Conservation (phyloP, 805 yeast species). For the Henningerozyma blattae region DNA sequence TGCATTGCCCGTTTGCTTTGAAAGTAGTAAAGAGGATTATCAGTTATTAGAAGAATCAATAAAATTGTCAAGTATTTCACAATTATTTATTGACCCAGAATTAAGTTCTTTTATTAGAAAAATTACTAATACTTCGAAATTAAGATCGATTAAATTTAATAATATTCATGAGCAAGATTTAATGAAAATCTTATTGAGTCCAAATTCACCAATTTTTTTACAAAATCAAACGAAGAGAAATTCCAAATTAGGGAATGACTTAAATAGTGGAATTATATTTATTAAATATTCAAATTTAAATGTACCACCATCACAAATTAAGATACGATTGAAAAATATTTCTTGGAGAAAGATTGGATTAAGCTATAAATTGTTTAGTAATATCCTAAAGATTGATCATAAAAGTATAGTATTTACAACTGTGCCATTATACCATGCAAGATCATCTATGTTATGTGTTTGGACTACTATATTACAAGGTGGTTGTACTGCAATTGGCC, state of each 20-base stretch:
- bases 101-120: too few relatives aligned
- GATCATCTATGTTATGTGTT: constrained; percentile 75
- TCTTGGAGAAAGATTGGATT: not conserved
- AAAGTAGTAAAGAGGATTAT: constrained; percentile 53
- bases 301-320: too few relatives aligned
- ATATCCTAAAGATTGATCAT: not conserved
- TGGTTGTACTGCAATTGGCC: constrained; percentile 61
- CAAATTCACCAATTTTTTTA: too few relatives aligned
- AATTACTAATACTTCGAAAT: too few relatives aligned
- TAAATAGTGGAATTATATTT: too few relatives aligned
- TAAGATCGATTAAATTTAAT: too few relatives aligned
- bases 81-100: constrained; percentile 60
- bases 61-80: constrained; percentile 42
- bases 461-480: constrained; percentile 53
- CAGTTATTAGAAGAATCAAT: constrained; percentile 67
- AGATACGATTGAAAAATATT: not conserved
- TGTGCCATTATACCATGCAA: constrained; percentile 88
- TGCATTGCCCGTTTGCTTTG: constrained; percentile 72
- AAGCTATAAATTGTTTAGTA: not conserved
- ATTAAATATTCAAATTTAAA: too few relatives aligned
- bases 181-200: too few relatives aligned
- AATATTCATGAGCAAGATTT: too few relatives aligned
- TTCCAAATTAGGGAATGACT: too few relatives aligned
- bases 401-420: constrained; percentile 59
- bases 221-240: too few relatives aligned